These are phyloP conservation scores for Capronia americana DNA, from an alignment of 2,329 filamentous ascomycete genomes.

Conservation along the genomic window DNA sequence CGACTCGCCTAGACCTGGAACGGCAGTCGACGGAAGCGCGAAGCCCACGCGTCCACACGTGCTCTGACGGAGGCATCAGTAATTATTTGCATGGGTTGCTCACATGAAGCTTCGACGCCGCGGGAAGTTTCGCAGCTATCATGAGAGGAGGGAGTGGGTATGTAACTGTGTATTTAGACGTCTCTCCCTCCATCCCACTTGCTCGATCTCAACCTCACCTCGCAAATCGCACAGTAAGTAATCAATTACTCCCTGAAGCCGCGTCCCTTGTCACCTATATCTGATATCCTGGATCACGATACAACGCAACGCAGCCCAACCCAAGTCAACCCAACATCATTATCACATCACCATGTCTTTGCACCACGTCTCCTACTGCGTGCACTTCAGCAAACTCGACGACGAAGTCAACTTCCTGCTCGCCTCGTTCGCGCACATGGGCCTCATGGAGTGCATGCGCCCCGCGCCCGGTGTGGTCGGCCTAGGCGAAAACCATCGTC, in stretches of 20 bases:
- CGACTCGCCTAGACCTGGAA: not conserved
- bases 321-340: too few relatives aligned
- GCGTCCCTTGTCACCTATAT: too few relatives aligned
- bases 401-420: slow-evolving; percentile 43
- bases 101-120: not conserved
- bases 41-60: slow-evolving; percentile 6
- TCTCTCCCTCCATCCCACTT: not conserved
- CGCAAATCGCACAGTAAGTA: not conserved
- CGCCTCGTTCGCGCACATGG: slow-evolving; percentile 42
- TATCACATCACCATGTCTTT: slow-evolving; percentile 48
- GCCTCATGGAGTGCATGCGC: slow-evolving; percentile 43
- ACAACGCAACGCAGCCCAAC: not conserved
- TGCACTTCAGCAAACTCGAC: slow-evolving; percentile 43
- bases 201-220: not conserved
- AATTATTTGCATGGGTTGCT: not conserved
- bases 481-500: slow-evolving; percentile 36
- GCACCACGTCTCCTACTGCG: slow-evolving; percentile 42
- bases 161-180: not conserved
- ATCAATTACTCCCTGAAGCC: not conserved
- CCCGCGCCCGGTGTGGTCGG: slow-evolving; percentile 42
- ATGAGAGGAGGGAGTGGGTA: too few relatives aligned
- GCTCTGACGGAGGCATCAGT: not conserved
- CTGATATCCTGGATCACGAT: not conserved
- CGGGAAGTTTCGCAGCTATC: not conserved
- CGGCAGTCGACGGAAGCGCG: not conserved